Evolutionary conservation across 2,329 filamentous ascomycete genomes (phyloP), one percentile per base, ranked within the genome.

Genomic region (Cladosporium oxysporum): DNA sequence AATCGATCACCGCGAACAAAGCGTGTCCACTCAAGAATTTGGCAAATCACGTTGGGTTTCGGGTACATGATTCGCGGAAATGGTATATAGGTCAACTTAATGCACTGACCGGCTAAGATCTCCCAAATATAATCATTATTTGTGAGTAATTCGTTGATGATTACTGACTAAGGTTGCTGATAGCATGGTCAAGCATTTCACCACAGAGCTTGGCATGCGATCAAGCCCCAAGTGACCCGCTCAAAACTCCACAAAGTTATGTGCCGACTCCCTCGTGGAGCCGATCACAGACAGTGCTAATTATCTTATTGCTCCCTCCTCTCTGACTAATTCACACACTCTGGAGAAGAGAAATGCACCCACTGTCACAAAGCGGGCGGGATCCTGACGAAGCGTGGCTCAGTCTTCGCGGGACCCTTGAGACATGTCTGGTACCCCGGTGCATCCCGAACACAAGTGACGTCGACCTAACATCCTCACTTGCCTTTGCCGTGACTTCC

Each of bases 21-120:
- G 10, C 3, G 3, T n/a, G 7, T 1, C n/a, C 2, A 47, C n/a
- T 0, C 0, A 11, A 1, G 7, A 23, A 21, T n/a, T 1, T 7
- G 5, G 1, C 8, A 23, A n/a, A 12, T 47, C 10, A 47, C 16
- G 5, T 8, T 47, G n/a, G n/a, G 10, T 21, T 47, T 11, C 14
- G n/a, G 3, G 21, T n/a, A 21, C 2, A 12, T 5, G 8, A 47
- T 11, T 47, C n/a, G 12, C 5, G n/a, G 8, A 21, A 21, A 11
- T 3, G 41, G 7, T 2, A 11, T 21, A 7, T 23, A 2, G 41
- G 10, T 8, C 18, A 11, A 10, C 0, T 11, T 21, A 12, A 0
- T 2, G 12, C 4, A 21, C 8, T 12, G n/a, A 21, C 7, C 21
- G 12, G n/a, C n/a, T 5, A 10, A 21, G n/a, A 47, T 47, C 21